Conservation (phyloP, 2,329 filamentous ascomycete species). For the Diaporthe sp. region DNA sequence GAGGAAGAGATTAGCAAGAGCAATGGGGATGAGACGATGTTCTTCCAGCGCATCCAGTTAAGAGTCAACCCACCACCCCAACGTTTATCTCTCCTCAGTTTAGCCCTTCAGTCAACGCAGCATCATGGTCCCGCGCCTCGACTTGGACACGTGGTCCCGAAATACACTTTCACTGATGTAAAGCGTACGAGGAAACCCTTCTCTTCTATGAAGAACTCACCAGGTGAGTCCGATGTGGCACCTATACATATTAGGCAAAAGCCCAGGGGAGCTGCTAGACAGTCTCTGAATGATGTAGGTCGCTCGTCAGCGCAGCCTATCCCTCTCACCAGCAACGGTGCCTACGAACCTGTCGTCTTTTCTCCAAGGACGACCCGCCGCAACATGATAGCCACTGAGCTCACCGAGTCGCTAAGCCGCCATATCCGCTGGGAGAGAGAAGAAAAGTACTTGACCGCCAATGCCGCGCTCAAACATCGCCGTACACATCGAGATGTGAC, state of each 20-base stretch:
- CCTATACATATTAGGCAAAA: constrained; percentile 74
- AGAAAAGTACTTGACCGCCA: constrained; percentile 90
- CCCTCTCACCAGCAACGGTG: constrained; percentile 74
- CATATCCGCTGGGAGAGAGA: constrained; percentile 95
- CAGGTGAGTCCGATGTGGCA: constrained; percentile 73
- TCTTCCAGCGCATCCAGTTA: constrained; percentile 94
- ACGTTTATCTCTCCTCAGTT: constrained; percentile 91
- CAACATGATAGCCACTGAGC: constrained; percentile 95
- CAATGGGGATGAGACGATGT: constrained; percentile 82
- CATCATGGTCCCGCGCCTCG: constrained; percentile 66
- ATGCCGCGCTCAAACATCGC: constrained; percentile 88
- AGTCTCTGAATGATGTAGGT: constrained; percentile 73
- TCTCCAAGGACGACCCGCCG: constrained; percentile 92
- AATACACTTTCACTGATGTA: constrained; percentile 75
- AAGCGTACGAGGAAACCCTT: constrained; percentile 66
- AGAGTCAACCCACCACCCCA: constrained; percentile 82
- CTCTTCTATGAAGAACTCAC: constrained; percentile 61
- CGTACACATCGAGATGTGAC: constrained; percentile 93
- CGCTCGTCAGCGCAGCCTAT: constrained; percentile 78
- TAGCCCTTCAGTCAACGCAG: constrained; percentile 85
- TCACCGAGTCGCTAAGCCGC: constrained; percentile 91
- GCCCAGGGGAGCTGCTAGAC: constrained; percentile 61
- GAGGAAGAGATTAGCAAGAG: constrained; percentile 86
- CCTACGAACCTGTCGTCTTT: constrained; percentile 74
- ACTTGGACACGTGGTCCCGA: constrained; percentile 75